Base-by-base conservation (phyloP, 2,329 filamentous ascomycete species). In the Daldinia sp. region DNA sequence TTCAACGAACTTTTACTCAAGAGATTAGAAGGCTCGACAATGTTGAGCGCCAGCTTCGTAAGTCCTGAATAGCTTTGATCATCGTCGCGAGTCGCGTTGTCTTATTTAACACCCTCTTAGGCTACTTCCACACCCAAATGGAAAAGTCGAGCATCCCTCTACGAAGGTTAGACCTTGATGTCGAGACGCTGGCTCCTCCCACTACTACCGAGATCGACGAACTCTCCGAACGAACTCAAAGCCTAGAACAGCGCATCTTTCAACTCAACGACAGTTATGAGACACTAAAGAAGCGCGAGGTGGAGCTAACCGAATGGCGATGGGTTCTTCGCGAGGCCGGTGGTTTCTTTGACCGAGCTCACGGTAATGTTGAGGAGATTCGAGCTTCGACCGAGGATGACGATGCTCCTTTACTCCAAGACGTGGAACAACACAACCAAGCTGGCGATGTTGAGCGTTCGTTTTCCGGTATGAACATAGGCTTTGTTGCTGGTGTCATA, bases 231-330 rank as follows among this genome's bases (percentile, higher is more conserved):
- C 92, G 95, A 76, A 93, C 93, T 80, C 93, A 98, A 82, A 92
- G 90, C 81, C 87, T 99, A 63, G 96, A 99, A 82, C 93, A 97
- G 83, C 90, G 96, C 70, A 89, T 99, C 73, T 91, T 90, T 65
- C 95, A 94, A 73, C 84, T 99, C 70, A 98, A 98, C 80, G 96
- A 98, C 79, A 98, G 94, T 84, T 98, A 99, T 82, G 96, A 99
- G 84, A 98, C 94, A 15, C 83, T 99, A 80, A 98, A 98, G 88
- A 98, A 96, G 85, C 90, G 95, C 65, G 96, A 98, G 84, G 93
- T 97, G 67, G 96, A 99, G 80, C 86, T 99, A 76, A 97, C 93
- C 10, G 96, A 99, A 83, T 98, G 96, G 96, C 92, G 97, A 77
- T 98, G 95, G 93, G 97, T 99, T 58, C 83, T 99, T 66, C 91